Evolutionary conservation across 2,329 filamentous ascomycete genomes (phyloP).

Genomic region (Mollisiaceae sp.): DNA sequence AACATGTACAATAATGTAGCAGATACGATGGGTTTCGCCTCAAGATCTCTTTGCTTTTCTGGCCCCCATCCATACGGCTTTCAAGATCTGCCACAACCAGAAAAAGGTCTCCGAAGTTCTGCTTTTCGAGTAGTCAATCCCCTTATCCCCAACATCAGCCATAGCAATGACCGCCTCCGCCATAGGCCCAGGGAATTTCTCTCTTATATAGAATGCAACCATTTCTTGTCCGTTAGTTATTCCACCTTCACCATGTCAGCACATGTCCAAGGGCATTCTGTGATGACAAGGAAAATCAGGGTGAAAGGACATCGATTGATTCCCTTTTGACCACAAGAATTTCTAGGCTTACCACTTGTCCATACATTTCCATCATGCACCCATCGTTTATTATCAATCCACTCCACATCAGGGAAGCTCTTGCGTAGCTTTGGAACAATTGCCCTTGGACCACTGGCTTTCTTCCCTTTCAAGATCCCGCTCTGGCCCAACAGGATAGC

Average conservation of each 20-base stretch:
- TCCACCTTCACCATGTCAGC: slow-evolving; percentile 41
- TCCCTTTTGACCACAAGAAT: neutral
- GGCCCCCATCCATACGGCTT: slow-evolving; percentile 42
- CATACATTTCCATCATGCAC: slow-evolving; percentile 58
- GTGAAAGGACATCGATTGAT: neutral
- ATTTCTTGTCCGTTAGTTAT: slow-evolving; percentile 63
- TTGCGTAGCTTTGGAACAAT: slow-evolving; percentile 45
- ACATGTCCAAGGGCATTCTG: neutral
- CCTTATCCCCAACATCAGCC: slow-evolving; percentile 56
- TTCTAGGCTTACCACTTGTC: slow-evolving; percentile 50
- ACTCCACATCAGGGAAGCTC: slow-evolving; percentile 47
- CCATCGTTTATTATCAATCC: slow-evolving; percentile 57
- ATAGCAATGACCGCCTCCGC: slow-evolving; percentile 50
- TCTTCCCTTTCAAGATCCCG: slow-evolving; percentile 53
- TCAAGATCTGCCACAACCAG: slow-evolving; percentile 47
- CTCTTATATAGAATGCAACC: slow-evolving; percentile 56
- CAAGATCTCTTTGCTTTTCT: slow-evolving; percentile 26
- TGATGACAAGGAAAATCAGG: slow-evolving; percentile 40
- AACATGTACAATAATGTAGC: neutral
- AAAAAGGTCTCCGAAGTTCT: slow-evolving; percentile 43
- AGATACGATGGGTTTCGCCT: neutral
- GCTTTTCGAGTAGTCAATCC: slow-evolving; percentile 50
- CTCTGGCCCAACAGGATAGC: slow-evolving; percentile 54
- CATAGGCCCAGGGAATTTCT: slow-evolving; percentile 49
- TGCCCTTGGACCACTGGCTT: slow-evolving; percentile 53